Conservation (phyloP, 352 stramenopile genomes). For the Globisporangium irregulare region DNA sequence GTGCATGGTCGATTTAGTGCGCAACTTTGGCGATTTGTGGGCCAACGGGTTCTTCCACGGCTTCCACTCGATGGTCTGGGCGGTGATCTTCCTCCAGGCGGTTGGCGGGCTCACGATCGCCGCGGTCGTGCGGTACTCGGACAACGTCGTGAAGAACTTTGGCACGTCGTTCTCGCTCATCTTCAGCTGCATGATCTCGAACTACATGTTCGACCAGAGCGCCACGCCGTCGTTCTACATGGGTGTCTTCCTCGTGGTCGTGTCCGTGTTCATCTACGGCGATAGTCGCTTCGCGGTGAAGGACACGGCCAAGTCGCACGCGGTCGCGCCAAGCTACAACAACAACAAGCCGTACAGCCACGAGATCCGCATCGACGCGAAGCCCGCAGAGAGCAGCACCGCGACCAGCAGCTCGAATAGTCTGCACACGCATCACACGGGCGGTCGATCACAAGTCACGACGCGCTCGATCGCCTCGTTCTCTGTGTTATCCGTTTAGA, state of each 20-base stretch:
- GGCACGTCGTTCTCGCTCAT: slow-evolving; percentile 86
- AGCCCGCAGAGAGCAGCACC: slow-evolving; percentile 16
- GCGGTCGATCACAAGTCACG: slow-evolving; percentile 30
- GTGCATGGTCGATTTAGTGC: slow-evolving; percentile 66
- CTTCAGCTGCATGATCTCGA: slow-evolving; percentile 87
- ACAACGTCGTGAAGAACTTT: slow-evolving; percentile 92
- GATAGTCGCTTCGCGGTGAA: slow-evolving; percentile 76
- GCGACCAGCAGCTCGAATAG: slow-evolving; percentile 20
- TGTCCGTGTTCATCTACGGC: slow-evolving; percentile 84
- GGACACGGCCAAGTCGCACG: slow-evolving; percentile 25
- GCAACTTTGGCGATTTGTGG: slow-evolving; percentile 59
- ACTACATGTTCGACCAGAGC: slow-evolving; percentile 84
- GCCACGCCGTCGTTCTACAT: slow-evolving; percentile 73
- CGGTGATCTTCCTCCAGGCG: slow-evolving; percentile 80
- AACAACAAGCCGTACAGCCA: slow-evolving; percentile 29
- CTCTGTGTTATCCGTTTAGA: slow-evolving; percentile 34
- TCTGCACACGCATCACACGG: slow-evolving; percentile 16
- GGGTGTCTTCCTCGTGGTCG: slow-evolving; percentile 72
- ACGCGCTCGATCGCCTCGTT: slow-evolving; percentile 42
- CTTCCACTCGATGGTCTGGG: slow-evolving; percentile 72
- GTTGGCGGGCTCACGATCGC: slow-evolving; percentile 83
- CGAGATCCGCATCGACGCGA: slow-evolving; percentile 62
- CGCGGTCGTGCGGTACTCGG: slow-evolving; percentile 83
- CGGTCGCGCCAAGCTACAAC: slow-evolving; percentile 24
- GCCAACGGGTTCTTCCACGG: slow-evolving; percentile 76